phyloP scores from a whole-genome alignment of 495 filamentous ascomycete genomes.

The Aspergillus cristatus region DNA sequence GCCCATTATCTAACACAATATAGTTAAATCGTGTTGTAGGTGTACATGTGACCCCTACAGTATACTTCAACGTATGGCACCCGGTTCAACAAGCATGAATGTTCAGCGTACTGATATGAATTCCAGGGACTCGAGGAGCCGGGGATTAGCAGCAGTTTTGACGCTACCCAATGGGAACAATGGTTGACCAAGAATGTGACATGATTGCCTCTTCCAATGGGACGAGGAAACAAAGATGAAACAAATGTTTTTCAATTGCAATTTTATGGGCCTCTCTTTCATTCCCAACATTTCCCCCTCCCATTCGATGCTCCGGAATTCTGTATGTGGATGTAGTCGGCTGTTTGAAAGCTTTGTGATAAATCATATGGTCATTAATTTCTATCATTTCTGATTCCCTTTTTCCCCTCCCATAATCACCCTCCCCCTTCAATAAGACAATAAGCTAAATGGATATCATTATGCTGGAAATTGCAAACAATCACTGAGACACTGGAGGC shows the following conservation, averaged over 20 bases:
- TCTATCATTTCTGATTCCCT: too few species aligned
- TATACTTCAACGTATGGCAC: constrained; percentile 61
- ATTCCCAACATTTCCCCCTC: too few species aligned
- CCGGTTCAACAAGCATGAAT: neutral
- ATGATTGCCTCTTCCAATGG: too few species aligned
- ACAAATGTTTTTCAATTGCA: too few species aligned
- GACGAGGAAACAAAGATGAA: too few species aligned
- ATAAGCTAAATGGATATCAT: constrained; percentile 1
- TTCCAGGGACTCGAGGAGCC: constrained; percentile 63
- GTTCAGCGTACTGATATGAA: constrained; percentile 15
- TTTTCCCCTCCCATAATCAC: too few species aligned
- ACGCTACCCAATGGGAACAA: constrained; percentile 68
- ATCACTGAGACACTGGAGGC: constrained; percentile 48
- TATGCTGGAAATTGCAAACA: neutral
- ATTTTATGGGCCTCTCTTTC: too few species aligned
- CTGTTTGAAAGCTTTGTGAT: too few species aligned
- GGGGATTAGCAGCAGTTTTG: constrained; percentile 70
- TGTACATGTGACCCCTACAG: constrained; percentile 84
- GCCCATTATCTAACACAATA: constrained; percentile 5
- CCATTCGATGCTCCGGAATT: too few species aligned
- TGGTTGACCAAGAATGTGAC: constrained; percentile 73
- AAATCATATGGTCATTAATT: too few species aligned
- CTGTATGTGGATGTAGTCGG: too few species aligned
- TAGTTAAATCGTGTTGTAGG: constrained; percentile 60
- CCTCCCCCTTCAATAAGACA: neutral